phyloP scores from a whole-genome alignment of 371 early-diverging fungal genomes.

The Dentiscutata heterogama region DNA sequence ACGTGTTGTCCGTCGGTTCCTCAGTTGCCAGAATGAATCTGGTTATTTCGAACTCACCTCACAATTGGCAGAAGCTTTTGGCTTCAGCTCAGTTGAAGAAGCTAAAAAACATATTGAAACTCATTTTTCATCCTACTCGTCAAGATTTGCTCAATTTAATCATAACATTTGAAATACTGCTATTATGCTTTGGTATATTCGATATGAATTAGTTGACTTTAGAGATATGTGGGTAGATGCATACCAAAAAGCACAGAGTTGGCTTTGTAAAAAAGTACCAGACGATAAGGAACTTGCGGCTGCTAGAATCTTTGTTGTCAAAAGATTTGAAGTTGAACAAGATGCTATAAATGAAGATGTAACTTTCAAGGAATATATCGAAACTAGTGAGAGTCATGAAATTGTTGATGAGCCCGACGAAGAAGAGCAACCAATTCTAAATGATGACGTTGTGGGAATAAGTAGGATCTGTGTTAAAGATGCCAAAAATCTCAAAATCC shows the following conservation, averaged over 20 bases:
- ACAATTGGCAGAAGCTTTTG: conserved; percentile 10
- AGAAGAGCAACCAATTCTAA: too few relatives aligned
- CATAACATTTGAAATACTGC: conserved; percentile 30
- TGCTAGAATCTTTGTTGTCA: conserved; percentile 10
- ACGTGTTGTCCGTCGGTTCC: conserved; percentile 38
- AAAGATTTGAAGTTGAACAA: conserved; percentile 30
- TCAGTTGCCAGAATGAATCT: conserved; percentile 25
- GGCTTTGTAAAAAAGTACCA: conserved; percentile 9
- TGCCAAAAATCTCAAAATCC: conserved; percentile 16
- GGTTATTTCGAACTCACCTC: conserved; percentile 26
- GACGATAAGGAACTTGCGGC: conserved; percentile 5
- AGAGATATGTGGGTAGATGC: background rate
- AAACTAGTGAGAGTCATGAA: too few relatives aligned
- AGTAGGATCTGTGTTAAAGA: background rate
- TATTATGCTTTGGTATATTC: conserved; percentile 35
- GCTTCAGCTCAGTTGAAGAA: conserved; percentile 6
- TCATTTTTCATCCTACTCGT: background rate
- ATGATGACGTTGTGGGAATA: conserved; percentile 14
- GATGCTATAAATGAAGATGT: conserved; percentile 1
- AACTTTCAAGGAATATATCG: background rate
- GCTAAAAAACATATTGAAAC: background rate
- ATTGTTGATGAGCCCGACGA: too few relatives aligned
- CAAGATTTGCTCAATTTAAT: conserved; percentile 9
- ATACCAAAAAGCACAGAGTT: conserved; percentile 4
- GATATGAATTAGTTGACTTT: conserved; percentile 4